These are phyloP conservation scores for Suillus subalutaceus DNA, from an alignment of 768 basidiomycete genomes.

Conservation along the genomic window DNA sequence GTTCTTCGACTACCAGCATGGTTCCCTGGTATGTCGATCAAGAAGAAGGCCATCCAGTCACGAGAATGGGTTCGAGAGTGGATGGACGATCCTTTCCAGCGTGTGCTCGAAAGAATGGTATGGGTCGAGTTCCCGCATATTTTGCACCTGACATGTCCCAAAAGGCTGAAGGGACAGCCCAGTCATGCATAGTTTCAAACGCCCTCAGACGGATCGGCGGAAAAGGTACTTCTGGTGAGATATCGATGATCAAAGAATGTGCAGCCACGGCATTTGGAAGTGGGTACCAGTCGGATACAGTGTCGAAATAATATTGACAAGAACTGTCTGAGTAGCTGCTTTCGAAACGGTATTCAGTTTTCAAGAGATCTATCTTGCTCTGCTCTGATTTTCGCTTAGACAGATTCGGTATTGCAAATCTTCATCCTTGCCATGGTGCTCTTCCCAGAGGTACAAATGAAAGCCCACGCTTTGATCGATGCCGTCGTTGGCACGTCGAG, in stretches of 20 bases:
- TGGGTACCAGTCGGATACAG: constrained; percentile 3
- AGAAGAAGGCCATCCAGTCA: constrained; percentile 24
- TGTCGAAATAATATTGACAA: not conserved
- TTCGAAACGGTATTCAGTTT: constrained; percentile 20
- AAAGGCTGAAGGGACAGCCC: constrained; percentile 19
- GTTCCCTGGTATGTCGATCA: constrained; percentile 33
- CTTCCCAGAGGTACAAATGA: constrained; percentile 30
- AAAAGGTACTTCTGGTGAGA: constrained; percentile 3
- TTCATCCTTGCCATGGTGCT: constrained; percentile 40
- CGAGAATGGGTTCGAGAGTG: constrained; percentile 21
- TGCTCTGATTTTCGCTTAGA: constrained; percentile 17
- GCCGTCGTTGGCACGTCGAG: constrained; percentile 23
- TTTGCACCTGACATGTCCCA: constrained; percentile 1
- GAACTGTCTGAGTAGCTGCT: constrained; percentile 12
- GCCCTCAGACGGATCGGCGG: constrained; percentile 14
- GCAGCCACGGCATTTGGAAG: constrained; percentile 26
- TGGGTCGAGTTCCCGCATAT: not conserved
- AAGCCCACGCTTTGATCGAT: constrained; percentile 35
- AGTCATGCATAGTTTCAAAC: constrained; percentile 21
- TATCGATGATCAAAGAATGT: constrained; percentile 19
- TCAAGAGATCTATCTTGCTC: not conserved
- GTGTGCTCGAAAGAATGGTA: constrained; percentile 18
- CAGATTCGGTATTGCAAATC: constrained; percentile 27
- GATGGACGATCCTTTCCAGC: constrained; percentile 25
- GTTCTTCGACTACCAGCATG: constrained; percentile 30